Base-by-base conservation (phyloP, 805 yeast genomes). In the Alloascoidea africana region DNA sequence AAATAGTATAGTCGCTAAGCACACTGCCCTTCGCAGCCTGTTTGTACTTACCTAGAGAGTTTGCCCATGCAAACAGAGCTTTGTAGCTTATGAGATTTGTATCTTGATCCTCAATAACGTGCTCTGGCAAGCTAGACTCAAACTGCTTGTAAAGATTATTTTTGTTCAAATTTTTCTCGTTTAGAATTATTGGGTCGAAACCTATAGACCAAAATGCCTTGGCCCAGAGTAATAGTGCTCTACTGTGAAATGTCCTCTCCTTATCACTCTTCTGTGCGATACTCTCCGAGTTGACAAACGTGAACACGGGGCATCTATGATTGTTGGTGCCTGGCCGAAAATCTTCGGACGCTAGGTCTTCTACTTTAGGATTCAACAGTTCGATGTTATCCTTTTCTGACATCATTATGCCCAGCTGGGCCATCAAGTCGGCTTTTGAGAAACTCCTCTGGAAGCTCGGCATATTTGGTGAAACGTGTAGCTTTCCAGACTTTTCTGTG, bases 261-360 rank as follows among this genome's bases (percentile, higher is more conserved):
- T 23, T n/a, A 23, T 23, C n/a, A 8, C 13, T 8, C n/a, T 8
- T 8, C 8, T 8, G 8, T 23, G 30, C 8, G n/a, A 23, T 23
- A 8, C 8, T 8, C 8, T 23, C 30, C 8, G 30, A 23, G n/a
- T 23, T 23, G n/a, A 23, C n/a, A 23, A 23, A 23, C n/a, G 30
- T 23, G n/a, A 8, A 23, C 8, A 23, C 30, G 8, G 30, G n/a
- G 8, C 30, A 8, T 23, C 30, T 23, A 8, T 23, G 8, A 23
- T 23, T 23, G 30, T 23, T 23, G 30, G 8, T 23, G n/a, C n/a
- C 51, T 46, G 46, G 56, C 58, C 3, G 55, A 51, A n/a, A 55
- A 59, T 14, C 58, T 55, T 36, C 51, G 45, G 41, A 53, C 49
- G 41, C 39, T 53, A 34, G 46, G 40, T 34, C 45, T 47, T 32